Evolutionary conservation across 495 filamentous ascomycete genomes (phyloP).

Genomic region (Elasticomyces elasticus): DNA sequence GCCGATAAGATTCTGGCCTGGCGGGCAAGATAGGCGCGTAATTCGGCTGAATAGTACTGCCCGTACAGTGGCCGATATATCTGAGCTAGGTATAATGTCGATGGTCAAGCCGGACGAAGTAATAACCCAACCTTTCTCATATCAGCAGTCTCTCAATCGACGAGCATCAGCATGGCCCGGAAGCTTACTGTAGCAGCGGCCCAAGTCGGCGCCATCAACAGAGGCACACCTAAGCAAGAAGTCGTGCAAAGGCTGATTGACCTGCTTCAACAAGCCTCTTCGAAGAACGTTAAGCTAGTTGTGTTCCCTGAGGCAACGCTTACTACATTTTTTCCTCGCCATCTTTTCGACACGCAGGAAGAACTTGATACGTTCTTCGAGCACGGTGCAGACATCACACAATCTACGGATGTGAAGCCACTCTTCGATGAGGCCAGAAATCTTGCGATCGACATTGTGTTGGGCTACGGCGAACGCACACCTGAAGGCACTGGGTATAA

Average conservation of each 20-base stretch:
- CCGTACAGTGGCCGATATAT: background rate
- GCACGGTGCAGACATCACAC: slow-evolving; percentile 31
- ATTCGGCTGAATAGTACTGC: background rate
- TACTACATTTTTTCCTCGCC: slow-evolving; percentile 43
- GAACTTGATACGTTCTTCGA: slow-evolving; percentile 40
- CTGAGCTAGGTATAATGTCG: too few species aligned
- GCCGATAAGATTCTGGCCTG: background rate
- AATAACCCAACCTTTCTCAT: background rate
- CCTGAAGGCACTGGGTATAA: slow-evolving; percentile 35
- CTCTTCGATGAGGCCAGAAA: slow-evolving; percentile 38
- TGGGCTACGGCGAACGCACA: slow-evolving; percentile 39
- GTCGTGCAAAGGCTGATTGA: slow-evolving; percentile 35
- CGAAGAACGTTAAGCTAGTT: slow-evolving; percentile 34
- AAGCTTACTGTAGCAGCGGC: slow-evolving; percentile 18
- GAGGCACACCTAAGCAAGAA: slow-evolving; percentile 22
- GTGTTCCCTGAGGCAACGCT: slow-evolving; percentile 41
- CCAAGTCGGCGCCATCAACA: slow-evolving; percentile 17
- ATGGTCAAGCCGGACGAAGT: too few species aligned
- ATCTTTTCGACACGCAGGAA: slow-evolving; percentile 31
- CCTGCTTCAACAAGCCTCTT: slow-evolving; percentile 33
- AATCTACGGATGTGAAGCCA: slow-evolving; percentile 33
- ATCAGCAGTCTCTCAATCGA: too few species aligned
- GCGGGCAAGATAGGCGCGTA: background rate
- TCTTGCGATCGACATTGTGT: slow-evolving; percentile 37
- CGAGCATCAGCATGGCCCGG: slow-evolving; percentile 8